Evolutionary conservation across 2,329 filamentous ascomycete species (phyloP).

Genomic region (Verticillium nubilum): DNA sequence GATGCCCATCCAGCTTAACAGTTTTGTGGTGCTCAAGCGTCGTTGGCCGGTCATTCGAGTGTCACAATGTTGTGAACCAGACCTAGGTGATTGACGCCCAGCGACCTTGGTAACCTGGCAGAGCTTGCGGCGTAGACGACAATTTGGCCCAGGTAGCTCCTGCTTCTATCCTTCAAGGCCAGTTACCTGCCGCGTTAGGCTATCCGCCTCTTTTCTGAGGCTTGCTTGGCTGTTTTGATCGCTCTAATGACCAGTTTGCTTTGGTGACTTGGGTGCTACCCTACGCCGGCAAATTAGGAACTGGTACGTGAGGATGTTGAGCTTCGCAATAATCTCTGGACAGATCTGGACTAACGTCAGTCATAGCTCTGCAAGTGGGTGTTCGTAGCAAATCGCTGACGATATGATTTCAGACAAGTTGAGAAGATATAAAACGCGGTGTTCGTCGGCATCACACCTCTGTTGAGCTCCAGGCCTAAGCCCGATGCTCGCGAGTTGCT

Average conservation of each 20-base stretch:
- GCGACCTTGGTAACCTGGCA: neutral
- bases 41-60: too few species aligned
- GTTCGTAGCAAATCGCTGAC: neutral
- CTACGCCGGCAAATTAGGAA: too few species aligned
- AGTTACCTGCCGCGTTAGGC: neutral
- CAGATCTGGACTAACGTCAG: neutral
- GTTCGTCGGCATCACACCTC: conserved; percentile 48
- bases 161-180: neutral
- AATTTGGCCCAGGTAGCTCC: too few species aligned
- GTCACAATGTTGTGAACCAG: too few species aligned
- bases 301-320: too few species aligned
- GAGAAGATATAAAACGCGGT: conserved; percentile 65
- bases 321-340: neutral
- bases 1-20: neutral
- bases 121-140: neutral
- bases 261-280: too few species aligned
- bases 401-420: conserved; percentile 45
- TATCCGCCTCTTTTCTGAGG: neutral
- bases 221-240: neutral
- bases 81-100: neutral
- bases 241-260: neutral
- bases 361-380: neutral
- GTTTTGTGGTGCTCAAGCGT: neutral
- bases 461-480: conserved; percentile 14
- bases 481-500: conserved; percentile 15